Evolutionary conservation across 306 rosid species (phyloP), one percentile per base, ranked within the genome.

Genomic region (Ormosia emarginata): DNA sequence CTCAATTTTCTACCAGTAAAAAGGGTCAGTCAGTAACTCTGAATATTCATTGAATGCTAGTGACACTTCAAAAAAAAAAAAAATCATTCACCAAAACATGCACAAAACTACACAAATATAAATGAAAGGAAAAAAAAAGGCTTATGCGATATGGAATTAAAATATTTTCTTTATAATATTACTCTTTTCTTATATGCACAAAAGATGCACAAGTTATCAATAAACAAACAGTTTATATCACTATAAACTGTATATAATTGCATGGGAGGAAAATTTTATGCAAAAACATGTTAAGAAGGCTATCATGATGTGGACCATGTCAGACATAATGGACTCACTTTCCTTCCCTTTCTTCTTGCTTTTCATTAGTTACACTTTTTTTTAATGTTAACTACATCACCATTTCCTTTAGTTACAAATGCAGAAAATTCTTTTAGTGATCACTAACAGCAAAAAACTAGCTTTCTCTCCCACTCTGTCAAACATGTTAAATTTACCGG

Each of bases 1-100:
- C 85, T 90, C 99, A 79, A 95, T 93, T 89, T 90, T 90, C 99
- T 95, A 86, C 86, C 83, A 39, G 61, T n/a, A 57, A 69, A 69
- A 44, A 77, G 6, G 73, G 59, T 32, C 68, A 62, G 43, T 65
- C 70, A 39, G 39, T 55, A 66, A 66, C 41, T 9, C 6, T 52
- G 30, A 68, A 56, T 66, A 64, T 52, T 58, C 34, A 61, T 49
- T 37, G 29, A 71, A 15, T 55, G 30, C 58, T 29, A 61, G 56
- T 11, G 32, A 61, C 7, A 79, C n/a, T 63, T 30, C 15, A 43
- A 59, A 43, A 44, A 12, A 52, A 13, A 30, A 43, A 33, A 37
- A 43, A 40, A 2, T 68, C 24, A 53, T 5, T n/a, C n/a, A 55
- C 12, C 14, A 32, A 62, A 77, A 33, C 47, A 57, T 56, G 61